Evolutionary conservation across 345 rosid species (phyloP), one percentile per base, ranked within the genome.

Genomic region (Aegle marmelos): DNA sequence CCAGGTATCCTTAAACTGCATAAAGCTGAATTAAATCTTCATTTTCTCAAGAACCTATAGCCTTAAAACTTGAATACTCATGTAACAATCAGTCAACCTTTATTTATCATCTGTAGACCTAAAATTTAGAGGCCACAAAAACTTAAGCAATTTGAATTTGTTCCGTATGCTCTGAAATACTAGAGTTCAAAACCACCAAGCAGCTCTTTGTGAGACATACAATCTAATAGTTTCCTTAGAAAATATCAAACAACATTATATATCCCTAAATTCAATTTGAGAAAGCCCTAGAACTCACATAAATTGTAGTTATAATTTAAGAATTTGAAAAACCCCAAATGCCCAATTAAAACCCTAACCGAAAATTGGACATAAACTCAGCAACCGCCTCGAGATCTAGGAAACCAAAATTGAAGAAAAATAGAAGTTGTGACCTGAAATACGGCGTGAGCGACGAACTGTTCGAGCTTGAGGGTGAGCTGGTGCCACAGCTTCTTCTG

Each of bases 401-500:
- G 45, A 68, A 73, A 5, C 22, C 33, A 6, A 70, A 69, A 31
- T 11, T 0, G 61, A 34, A 30, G 7, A 70, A 9, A 9, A 36
- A n/a, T 1, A 48, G 59, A 53, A 79, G 48, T 6, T 33, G 36
- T 7, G 63, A 94, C 98, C 98, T 94, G 97, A 73, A 89, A 91
- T 76, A 89, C 90, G 45, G 97, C 78, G 82, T 88, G 98, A 64
- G 98, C 90, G 30, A 94, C 90, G 89, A 97, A 94, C 89, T 93
- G 95, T 64, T 97, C 98, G 50, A 97, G 98, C 92, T 97, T 97
- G 82, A 92, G 88, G 81, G 98, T 89, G 79, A 97, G 98, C 84
- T 97, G 98, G 78, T 97, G 98, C 98, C 99, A 97, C n/a, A 97
- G 99, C 93, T 97, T 97, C 90, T 86, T 91, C 89, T 93, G 93